phyloP scores from a whole-genome alignment of 2,329 filamentous ascomycete species.

The Aureobasidium leucospermi region DNA sequence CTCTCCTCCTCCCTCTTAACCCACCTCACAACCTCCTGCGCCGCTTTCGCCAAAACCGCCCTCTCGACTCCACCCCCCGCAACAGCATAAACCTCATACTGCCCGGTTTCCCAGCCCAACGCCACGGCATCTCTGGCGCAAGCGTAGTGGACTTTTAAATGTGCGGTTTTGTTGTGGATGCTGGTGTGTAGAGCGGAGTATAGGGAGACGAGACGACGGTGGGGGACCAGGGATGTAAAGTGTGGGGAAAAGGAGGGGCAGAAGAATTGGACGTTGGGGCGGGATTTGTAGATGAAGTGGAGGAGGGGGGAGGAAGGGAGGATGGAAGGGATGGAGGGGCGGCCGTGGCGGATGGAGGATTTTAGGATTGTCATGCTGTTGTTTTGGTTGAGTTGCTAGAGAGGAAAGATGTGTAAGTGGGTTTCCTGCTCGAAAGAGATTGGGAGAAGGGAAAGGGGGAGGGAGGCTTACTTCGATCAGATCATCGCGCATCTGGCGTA shows the following conservation, averaged over 20 bases:
- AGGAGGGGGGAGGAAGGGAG: slow-evolving; percentile 71
- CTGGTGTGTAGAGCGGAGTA: slow-evolving; percentile 80
- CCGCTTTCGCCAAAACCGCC: slow-evolving; percentile 69
- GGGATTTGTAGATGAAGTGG: slow-evolving; percentile 94
- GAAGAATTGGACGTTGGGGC: slow-evolving; percentile 88
- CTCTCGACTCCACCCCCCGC: slow-evolving; percentile 62
- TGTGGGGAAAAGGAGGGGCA: slow-evolving; percentile 75
- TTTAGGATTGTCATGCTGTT: slow-evolving; percentile 69
- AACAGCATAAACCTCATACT: slow-evolving; percentile 94
- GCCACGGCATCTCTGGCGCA: slow-evolving; percentile 68
- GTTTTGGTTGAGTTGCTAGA: slow-evolving; percentile 65
- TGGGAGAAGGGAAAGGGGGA: background rate
- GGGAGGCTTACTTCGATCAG: slow-evolving; percentile 47
- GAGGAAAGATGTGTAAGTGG: background rate
- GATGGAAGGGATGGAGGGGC: slow-evolving; percentile 66
- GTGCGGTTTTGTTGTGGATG: slow-evolving; percentile 76
- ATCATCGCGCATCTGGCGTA: slow-evolving; percentile 63
- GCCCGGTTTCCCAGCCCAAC: slow-evolving; percentile 82
- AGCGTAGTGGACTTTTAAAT: slow-evolving; percentile 79
- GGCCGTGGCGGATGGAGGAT: slow-evolving; percentile 61
- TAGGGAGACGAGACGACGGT: slow-evolving; percentile 61
- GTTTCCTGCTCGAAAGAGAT: background rate
- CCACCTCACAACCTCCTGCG: slow-evolving; percentile 87
- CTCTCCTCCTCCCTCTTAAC: slow-evolving; percentile 85
- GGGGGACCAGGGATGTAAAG: slow-evolving; percentile 42